phyloP scores from a whole-genome alignment of 139 green algal species.

The Medakamo hakoo region DNA sequence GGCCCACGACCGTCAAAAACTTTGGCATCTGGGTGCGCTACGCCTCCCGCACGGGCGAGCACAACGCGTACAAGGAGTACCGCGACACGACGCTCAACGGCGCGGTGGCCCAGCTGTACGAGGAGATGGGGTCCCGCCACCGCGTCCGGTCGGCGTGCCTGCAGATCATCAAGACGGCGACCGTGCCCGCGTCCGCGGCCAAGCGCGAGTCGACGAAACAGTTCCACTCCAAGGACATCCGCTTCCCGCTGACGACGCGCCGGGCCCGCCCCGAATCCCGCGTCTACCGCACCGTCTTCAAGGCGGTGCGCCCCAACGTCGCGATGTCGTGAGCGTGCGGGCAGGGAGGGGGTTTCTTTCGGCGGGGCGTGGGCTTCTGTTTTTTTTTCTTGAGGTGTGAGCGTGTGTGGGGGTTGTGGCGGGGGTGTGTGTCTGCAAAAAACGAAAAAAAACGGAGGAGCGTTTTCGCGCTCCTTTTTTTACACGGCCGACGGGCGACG shows the following conservation, averaged over 20 bases:
- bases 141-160: slow-evolving; percentile 64
- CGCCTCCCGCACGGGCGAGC: slow-evolving; percentile 82
- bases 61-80: slow-evolving; percentile 99
- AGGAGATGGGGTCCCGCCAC: slow-evolving; percentile 94
- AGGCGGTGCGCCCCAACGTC: slow-evolving; percentile 65
- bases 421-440: too few species aligned
- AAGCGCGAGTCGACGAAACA: slow-evolving; percentile 83
- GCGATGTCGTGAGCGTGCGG: slow-evolving; percentile 41
- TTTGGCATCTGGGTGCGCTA: slow-evolving; percentile 98
- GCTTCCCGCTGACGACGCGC: slow-evolving; percentile 72
- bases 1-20: slow-evolving; percentile 95
- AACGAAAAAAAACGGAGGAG: neutral
- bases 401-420: neutral
- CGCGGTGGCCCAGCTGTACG: slow-evolving; percentile 87
- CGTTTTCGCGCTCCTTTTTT: neutral
- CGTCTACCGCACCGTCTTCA: slow-evolving; percentile 66
- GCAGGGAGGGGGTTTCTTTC: neutral
- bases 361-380: too few species aligned
- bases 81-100: slow-evolving; percentile 95
- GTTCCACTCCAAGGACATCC: slow-evolving; percentile 92
- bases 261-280: slow-evolving; percentile 28
- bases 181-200: slow-evolving; percentile 50
- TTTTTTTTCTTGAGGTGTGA: neutral
- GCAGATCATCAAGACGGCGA: slow-evolving; percentile 94
- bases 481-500: neutral